Conservation (phyloP, 345 rosid species). For the Cardamine resedifolia region DNA sequence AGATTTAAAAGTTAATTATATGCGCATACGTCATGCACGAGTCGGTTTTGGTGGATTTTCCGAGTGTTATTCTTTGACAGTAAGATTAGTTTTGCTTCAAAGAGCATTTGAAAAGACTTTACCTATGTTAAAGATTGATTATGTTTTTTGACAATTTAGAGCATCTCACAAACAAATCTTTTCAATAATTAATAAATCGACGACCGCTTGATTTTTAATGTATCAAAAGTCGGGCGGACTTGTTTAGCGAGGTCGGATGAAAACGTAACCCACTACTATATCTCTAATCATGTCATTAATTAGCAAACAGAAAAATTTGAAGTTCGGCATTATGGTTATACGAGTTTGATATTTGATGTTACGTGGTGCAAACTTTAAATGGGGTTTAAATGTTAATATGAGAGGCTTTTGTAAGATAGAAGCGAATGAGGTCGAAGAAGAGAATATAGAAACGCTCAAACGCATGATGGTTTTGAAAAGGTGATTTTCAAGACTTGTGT, state of each 20-base stretch:
- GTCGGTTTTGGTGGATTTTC: constrained; percentile 9
- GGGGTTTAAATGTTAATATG: background rate
- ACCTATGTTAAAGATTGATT: background rate
- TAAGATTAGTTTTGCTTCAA: constrained; percentile 10
- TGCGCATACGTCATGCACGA: constrained; percentile 31
- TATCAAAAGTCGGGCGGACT: background rate
- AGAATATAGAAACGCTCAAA: background rate
- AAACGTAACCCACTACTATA: background rate
- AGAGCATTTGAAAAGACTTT: constrained; percentile 1
- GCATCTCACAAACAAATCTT: background rate
- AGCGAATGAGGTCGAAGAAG: constrained; percentile 3
- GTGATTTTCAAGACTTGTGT: background rate
- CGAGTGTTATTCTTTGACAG: background rate
- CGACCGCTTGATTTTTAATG: background rate
- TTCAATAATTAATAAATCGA: background rate
- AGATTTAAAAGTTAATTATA: constrained; percentile 3
- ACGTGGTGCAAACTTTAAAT: background rate
- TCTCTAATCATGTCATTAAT: background rate
- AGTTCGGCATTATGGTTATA: background rate
- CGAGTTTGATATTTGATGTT: background rate
- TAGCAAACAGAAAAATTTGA: background rate
- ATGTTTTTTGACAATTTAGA: constrained; percentile 15
- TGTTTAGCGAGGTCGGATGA: background rate
- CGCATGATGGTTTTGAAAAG: background rate
- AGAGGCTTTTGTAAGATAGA: background rate